phyloP scores from a whole-genome alignment of 2,329 filamentous ascomycete species.

The Magnaporthiopsis poae region DNA sequence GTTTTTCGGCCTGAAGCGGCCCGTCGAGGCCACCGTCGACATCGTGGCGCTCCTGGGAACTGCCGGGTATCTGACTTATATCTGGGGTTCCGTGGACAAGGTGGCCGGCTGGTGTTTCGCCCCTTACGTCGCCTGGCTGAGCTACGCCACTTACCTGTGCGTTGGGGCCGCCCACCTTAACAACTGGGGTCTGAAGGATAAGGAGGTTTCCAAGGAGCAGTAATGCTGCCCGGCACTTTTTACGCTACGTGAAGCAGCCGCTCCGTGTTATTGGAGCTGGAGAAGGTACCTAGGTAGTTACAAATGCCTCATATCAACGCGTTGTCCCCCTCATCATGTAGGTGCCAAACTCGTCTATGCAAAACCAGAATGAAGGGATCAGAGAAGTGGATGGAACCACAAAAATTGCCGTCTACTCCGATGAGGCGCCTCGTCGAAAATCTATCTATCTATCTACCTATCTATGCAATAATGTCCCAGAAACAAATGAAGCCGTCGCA shows the following conservation, averaged over 20 bases:
- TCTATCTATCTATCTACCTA: neutral
- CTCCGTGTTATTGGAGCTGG: neutral
- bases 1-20: conserved; percentile 71
- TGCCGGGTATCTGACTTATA: conserved; percentile 62
- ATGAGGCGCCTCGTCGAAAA: neutral
- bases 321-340: too few relatives aligned
- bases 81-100: conserved; percentile 66
- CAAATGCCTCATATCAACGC: neutral
- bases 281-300: neutral
- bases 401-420: neutral
- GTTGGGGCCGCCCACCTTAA: conserved; percentile 60
- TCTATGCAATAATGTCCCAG: neutral
- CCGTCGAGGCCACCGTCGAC: conserved; percentile 65
- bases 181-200: conserved; percentile 47
- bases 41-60: conserved; percentile 62
- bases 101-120: conserved; percentile 63
- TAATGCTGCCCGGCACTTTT: conserved; percentile 1
- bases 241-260: too few relatives aligned
- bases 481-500: neutral
- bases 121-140: conserved; percentile 78
- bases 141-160: conserved; percentile 79
- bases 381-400: neutral
- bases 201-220: conserved; percentile 18
- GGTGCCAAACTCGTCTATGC: neutral
- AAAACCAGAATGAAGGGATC: neutral